These are phyloP conservation scores for Nitzschia palea DNA, from an alignment of 108 stramenopile genomes.

Conservation along the genomic window DNA sequence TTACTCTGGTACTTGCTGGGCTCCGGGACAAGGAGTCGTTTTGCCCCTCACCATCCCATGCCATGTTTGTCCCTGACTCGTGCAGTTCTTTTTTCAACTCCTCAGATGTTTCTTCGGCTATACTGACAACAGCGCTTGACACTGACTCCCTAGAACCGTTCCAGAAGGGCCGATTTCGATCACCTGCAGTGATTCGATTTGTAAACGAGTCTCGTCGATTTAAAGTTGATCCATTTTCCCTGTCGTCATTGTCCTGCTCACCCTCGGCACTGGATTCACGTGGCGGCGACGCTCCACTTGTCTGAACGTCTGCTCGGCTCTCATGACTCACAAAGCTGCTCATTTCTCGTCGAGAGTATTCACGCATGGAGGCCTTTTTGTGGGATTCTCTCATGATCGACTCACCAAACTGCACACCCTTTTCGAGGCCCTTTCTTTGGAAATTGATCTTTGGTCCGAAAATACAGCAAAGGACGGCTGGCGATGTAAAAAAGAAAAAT, in stretches of 20 bases:
- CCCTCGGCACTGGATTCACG: too few species aligned
- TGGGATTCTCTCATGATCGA: conserved; percentile 12
- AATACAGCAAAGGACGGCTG: conserved; percentile 25
- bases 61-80: not conserved
- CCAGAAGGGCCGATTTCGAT: not conserved
- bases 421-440: conserved; percentile 32
- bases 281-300: not conserved
- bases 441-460: conserved; percentile 46
- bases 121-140: too few species aligned
- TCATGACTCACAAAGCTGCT: not conserved
- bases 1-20: not conserved
- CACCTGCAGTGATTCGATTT: not conserved
- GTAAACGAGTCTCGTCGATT: not conserved
- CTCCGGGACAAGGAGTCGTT: not conserved
- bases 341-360: not conserved
- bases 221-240: too few species aligned
- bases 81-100: not conserved
- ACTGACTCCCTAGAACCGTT: too few species aligned
- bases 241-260: not conserved
- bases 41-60: not conserved
- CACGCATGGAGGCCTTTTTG: conserved; percentile 10
- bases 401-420: conserved; percentile 31
- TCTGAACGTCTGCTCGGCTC: not conserved
- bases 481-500: not conserved
- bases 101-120: not conserved